phyloP scores from a whole-genome alignment of 306 rosid genomes.

The Casuarina equisetifolia region DNA sequence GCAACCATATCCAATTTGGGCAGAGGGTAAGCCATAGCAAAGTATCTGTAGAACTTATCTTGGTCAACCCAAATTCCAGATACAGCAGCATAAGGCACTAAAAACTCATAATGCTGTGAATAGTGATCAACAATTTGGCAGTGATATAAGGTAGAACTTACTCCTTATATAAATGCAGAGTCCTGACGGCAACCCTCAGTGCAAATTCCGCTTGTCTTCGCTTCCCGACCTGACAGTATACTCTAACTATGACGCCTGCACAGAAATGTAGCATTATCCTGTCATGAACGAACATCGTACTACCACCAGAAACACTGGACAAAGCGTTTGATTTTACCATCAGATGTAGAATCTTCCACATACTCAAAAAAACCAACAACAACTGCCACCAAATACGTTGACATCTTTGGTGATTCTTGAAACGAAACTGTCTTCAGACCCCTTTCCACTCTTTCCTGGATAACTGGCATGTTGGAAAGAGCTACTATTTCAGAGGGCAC shows the following conservation, averaged over 20 bases:
- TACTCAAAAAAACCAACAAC: conserved; percentile 90
- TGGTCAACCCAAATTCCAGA: conserved; percentile 24
- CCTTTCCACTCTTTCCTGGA: conserved; percentile 61
- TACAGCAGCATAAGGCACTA: conserved; percentile 20
- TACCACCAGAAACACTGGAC: conserved; percentile 13
- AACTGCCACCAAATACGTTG: conserved; percentile 89
- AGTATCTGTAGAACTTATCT: conserved; percentile 60
- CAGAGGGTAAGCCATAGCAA: conserved; percentile 75
- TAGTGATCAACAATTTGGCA: background rate
- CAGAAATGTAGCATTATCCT: conserved; percentile 18
- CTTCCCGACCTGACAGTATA: conserved; percentile 88
- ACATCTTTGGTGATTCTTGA: conserved; percentile 86
- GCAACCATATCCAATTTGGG: conserved; percentile 97
- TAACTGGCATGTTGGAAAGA: conserved; percentile 88
- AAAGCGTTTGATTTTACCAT: conserved; percentile 52
- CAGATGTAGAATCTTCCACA: conserved; percentile 83
- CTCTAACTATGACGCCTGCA: conserved; percentile 87
- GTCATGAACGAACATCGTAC: conserved; percentile 5
- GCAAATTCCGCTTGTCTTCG: conserved; percentile 87
- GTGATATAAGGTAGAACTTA: conserved; percentile 37
- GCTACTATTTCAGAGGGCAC: conserved; percentile 76
- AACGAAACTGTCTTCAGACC: conserved; percentile 64
- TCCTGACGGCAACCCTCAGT: conserved; percentile 71
- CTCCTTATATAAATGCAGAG: conserved; percentile 74
- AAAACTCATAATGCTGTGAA: conserved; percentile 16